phyloP scores from a whole-genome alignment of 352 stramenopile genomes.

The Peronosclerospora sorghi region DNA sequence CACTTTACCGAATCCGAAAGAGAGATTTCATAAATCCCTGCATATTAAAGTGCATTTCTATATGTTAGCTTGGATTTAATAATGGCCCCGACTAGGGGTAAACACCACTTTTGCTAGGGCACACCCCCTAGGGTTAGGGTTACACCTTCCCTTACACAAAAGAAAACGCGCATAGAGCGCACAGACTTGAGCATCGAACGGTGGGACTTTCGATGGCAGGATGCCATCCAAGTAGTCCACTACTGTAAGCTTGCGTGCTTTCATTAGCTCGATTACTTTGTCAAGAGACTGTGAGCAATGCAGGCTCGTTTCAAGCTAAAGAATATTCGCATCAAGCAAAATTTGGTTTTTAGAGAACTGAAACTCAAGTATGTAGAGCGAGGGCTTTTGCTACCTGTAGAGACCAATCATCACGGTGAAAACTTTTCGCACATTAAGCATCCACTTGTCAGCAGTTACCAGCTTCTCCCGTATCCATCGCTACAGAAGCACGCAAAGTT shows the following conservation, averaged over 20 bases:
- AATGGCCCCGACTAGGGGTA: no score
- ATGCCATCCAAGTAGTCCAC: slow-evolving; percentile 73
- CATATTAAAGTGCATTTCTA: no score
- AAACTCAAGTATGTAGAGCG: no score
- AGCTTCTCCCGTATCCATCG: slow-evolving; percentile 77
- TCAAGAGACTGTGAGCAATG: slow-evolving; percentile 49
- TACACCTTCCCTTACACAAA: no score
- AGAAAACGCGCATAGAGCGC: slow-evolving; percentile 52
- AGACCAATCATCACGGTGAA: slow-evolving; percentile 73
- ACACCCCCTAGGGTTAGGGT: slow-evolving; percentile 50
- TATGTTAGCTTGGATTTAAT: no score
- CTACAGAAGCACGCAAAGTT: slow-evolving; percentile 12
- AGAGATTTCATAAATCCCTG: no score
- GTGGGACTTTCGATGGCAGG: slow-evolving; percentile 58
- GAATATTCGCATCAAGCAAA: not conserved
- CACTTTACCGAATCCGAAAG: slow-evolving; percentile 66
- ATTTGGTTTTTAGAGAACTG: no score
- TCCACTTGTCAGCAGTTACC: slow-evolving; percentile 22
- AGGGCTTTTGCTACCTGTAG: slow-evolving; percentile 37
- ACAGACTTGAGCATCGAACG: slow-evolving; percentile 67
- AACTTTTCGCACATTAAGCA: slow-evolving; percentile 54
- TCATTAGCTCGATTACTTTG: slow-evolving; percentile 39
- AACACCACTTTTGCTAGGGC: no score
- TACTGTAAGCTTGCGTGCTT: slow-evolving; percentile 51
- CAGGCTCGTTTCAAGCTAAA: slow-evolving; percentile 47